Base-by-base conservation (phyloP, 129 eudicot genomes). In the Pseudognaphalium luteoalbum region DNA sequence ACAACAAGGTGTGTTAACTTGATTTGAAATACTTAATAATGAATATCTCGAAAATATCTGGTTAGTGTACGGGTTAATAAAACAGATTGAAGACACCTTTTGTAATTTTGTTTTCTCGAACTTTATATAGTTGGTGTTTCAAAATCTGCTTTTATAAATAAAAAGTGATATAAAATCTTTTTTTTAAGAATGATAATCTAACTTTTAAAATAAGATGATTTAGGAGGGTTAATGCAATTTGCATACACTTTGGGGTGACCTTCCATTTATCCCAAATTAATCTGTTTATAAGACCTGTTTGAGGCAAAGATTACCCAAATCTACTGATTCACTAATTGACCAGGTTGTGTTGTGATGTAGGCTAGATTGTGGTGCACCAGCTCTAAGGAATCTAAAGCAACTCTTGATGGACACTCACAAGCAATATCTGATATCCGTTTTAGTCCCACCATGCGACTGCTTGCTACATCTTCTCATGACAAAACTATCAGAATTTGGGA, bases 401-500 rank as follows among this genome's bases (percentile, higher is more conserved):
- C 81, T 39, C 80, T 90, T 63, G 90, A 84, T 28, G 93, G 77
- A 71, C 93, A 90, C 80, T 86, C 86, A 8, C 44, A 56, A 60
- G 70, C 83, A 32, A 84, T 90, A 57, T 82, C 93, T n/a, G 91
- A 90, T 76, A 66, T 85, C 30, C 86, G 93, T 66, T 90, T 90
- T 65, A 82, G 91, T 60, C 87, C 82, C 39, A 82, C 83, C 37
- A 70, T 76, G 85, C 75, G 72, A 59, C 81, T 74, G 52, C 82
- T 90, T 30, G 92, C 93, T 64, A 88, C 93, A 10, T 86, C 89
- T 67, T 90, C 96, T 33, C 76, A 86, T 62, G 96, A 90, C 75
- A 84, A 84, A 66, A 88, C 88, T 28, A 60, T 90, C 71, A 78
- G 78, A 76, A 82, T 90, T 78, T 90, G 96, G 96, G 89, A 90